Conservation (phyloP, 2,329 filamentous ascomycete genomes). For the Tolypocladium sp. region DNA sequence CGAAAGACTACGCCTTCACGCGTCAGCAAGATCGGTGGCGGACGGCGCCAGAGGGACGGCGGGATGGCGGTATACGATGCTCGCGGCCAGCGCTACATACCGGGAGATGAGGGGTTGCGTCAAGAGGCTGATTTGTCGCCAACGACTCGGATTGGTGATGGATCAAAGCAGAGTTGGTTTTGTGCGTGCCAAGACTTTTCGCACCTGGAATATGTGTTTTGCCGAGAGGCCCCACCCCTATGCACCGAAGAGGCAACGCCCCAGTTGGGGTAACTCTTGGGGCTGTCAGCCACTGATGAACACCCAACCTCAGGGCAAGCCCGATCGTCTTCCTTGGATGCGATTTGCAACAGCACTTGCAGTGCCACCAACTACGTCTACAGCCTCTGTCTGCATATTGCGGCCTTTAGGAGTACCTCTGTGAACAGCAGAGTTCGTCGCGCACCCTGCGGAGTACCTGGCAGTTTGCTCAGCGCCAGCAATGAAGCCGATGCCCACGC, state of each 20-base stretch:
- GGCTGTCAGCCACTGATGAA: background rate
- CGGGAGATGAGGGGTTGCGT: constrained; percentile 20
- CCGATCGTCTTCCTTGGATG: too few relatives aligned
- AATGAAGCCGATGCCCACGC: background rate
- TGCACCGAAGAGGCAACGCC: background rate
- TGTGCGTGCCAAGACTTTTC: constrained; percentile 38
- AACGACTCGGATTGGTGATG: constrained; percentile 24
- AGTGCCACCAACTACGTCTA: too few relatives aligned
- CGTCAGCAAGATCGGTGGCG: constrained; percentile 6
- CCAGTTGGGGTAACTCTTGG: background rate
- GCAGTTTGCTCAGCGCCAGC: background rate
- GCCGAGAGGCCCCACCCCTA: constrained; percentile 11
- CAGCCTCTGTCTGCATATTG: background rate
- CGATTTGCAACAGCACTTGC: background rate
- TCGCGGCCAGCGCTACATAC: constrained; percentile 17
- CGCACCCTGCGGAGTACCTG: background rate
- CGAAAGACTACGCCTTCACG: background rate
- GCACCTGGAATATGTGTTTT: constrained; percentile 29
- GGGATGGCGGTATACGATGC: background rate
- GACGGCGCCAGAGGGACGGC: background rate
- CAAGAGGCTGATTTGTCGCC: constrained; percentile 25
- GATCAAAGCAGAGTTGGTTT: constrained; percentile 29
- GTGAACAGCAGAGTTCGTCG: background rate
- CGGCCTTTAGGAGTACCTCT: background rate
- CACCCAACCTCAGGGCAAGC: background rate